Percentiles rank a stretch among this genome's conserved stretches.
Evolutionary conservation across 2,329 filamentous ascomycete genomes (phyloP).

Genomic region (Colletotrichum australisinense): DNA sequence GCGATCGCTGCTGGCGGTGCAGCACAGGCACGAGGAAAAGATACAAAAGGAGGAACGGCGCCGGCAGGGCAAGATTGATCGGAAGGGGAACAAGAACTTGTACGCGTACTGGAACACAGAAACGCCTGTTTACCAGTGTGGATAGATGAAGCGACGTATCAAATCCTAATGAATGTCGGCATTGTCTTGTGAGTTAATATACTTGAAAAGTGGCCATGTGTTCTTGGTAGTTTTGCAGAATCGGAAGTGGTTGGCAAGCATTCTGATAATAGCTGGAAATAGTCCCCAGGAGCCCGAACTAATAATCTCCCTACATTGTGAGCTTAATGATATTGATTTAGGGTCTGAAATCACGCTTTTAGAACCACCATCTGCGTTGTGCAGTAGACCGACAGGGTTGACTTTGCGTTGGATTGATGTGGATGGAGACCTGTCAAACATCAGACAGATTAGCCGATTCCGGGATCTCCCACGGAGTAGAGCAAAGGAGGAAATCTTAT

Average conservation of each 20-base stretch:
- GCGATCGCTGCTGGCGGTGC: conserved; percentile 41
- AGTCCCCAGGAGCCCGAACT: no score
- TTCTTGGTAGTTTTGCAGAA: neutral
- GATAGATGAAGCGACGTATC: neutral
- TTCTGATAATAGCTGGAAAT: no score
- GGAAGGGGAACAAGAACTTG: conserved; percentile 40
- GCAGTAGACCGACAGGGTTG: neutral
- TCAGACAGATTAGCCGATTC: neutral
- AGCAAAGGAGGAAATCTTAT: neutral
- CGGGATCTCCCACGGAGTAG: neutral
- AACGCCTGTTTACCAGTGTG: conserved; percentile 29
- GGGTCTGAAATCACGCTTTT: neutral
- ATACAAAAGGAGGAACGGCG: conserved; percentile 35
- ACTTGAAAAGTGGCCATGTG: neutral
- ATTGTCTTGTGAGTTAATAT: neutral
- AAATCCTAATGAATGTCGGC: neutral
- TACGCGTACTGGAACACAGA: conserved; percentile 40
- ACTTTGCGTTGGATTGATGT: neutral
- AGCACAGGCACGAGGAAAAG: conserved; percentile 43
- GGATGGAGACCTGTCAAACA: neutral
- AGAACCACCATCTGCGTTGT: neutral
- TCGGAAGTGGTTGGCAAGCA: no score
- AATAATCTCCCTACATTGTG: neutral
- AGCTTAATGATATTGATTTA: neutral
- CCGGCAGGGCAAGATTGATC: conserved; percentile 36